Conservation (phyloP, 371 early-diverging fungal species). For the Caulochytrium protostelioides region DNA sequence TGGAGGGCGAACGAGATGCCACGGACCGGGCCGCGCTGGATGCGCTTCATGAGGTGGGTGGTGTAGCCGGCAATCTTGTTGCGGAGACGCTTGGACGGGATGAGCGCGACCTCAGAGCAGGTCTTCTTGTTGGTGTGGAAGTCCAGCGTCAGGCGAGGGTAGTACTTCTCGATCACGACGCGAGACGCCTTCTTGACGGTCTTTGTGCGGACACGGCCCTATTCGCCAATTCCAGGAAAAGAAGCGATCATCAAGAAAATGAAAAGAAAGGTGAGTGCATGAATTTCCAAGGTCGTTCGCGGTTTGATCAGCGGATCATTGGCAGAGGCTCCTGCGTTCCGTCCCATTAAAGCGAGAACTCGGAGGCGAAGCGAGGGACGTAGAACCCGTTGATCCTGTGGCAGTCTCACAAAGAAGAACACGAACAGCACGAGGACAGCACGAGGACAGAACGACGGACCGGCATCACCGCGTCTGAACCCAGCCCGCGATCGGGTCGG, state of each 20-base stretch:
- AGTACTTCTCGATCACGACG: constrained; percentile 99
- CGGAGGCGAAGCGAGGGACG: too few relatives aligned
- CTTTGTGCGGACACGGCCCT: constrained; percentile 83
- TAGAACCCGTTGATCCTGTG: too few relatives aligned
- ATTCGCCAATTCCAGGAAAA: not conserved
- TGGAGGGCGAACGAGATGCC: constrained; percentile 99
- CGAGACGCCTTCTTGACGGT: constrained; percentile 99
- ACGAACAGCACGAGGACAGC: too few relatives aligned
- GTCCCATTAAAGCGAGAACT: too few relatives aligned
- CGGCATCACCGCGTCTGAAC: too few relatives aligned
- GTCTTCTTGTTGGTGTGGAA: constrained; percentile 99
- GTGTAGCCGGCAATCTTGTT: constrained; percentile 99
- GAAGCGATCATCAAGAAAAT: not conserved
- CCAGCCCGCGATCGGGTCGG: too few relatives aligned
- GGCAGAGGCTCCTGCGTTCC: not conserved
- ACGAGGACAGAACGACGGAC: too few relatives aligned
- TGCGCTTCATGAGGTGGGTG: constrained; percentile 99
- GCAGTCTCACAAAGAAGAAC: too few relatives aligned
- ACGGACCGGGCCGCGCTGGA: constrained; percentile 96
- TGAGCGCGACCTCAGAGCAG: constrained; percentile 92
- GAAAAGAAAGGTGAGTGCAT: not conserved
- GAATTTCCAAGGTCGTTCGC: too few relatives aligned
- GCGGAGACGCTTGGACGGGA: constrained; percentile 97
- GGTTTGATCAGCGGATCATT: too few relatives aligned
- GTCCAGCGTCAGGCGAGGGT: constrained; percentile 94